Evolutionary conservation across 2,329 filamentous ascomycete species (phyloP), one percentile per base, ranked within the genome.

Genomic region (Colletotrichum musicola): DNA sequence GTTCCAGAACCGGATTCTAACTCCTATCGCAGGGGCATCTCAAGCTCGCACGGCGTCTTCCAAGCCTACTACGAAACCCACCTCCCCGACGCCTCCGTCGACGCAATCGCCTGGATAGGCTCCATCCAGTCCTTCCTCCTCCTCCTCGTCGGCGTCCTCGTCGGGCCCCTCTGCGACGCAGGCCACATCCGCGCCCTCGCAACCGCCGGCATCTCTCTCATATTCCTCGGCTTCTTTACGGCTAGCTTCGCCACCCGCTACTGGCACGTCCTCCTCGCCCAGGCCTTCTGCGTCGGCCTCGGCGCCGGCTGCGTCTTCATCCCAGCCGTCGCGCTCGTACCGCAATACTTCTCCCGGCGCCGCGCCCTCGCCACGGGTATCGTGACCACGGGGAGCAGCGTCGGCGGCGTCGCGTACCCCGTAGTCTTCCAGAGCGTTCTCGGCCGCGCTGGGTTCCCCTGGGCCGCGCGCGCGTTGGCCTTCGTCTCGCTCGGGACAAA

Each of bases 341-440:
- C 77, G 0, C 76, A 79, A 40, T 84, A 82, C 72, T 84, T 84
- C 69, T 62, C 70, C 9, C 77, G 72, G 49, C 78, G 77, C 62
- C 75, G 80, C 16, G 80, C 81, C 10, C 72, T 83, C 6, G 84
- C 81, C 7, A 80, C 81, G 53, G 83, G 82, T 0, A 75, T 85
- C 14, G 80, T 81, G 1, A 77, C 81, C 0, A 77, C 78, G 0
- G 84, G 84, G 0, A 80, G 80, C 44, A 78, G 79, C 13, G 69
- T 82, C 9, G 81, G 81, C 18, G 79, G 77, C 10, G 77, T 80
- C 14, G 40, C 81, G 13, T 81, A 81, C 63, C 78, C 81, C 1
- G 73, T 82, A 49, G 70, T 82, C 6, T 79, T 83, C 57, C 73
- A 78, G 47, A 71, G 71, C 4, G 70, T 82, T 18, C 66, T 75